phyloP scores from a whole-genome alignment of 2,329 filamentous ascomycete genomes.

The Stagonosporopsis chrysanthemi region DNA sequence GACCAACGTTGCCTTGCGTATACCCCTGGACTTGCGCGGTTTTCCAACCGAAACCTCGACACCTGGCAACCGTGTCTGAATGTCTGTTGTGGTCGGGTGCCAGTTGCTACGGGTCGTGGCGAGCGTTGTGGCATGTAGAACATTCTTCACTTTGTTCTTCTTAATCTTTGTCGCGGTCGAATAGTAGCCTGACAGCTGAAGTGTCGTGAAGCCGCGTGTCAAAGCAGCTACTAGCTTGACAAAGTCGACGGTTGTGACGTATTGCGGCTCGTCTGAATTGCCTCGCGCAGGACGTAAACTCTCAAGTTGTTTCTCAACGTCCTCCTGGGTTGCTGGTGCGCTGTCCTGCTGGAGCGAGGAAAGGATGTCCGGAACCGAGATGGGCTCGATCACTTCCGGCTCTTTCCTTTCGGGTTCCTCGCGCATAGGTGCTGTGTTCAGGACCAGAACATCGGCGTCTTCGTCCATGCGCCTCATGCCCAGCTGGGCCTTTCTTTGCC shows the following conservation, averaged over 20 bases:
- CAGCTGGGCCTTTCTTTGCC: constrained; percentile 40
- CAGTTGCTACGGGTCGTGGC: constrained; percentile 39
- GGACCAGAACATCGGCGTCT: constrained; percentile 47
- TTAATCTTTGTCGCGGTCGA: constrained; percentile 35
- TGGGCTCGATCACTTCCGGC: constrained; percentile 18
- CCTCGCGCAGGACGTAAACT: constrained; percentile 38
- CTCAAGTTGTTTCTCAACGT: constrained; percentile 42
- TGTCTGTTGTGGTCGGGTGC: constrained; percentile 36
- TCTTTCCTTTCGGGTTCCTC: constrained; percentile 3
- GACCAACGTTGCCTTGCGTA: constrained; percentile 41
- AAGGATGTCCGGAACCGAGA: constrained; percentile 33
- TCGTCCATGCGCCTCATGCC: constrained; percentile 44
- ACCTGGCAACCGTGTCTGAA: constrained; percentile 36
- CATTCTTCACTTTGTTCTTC: constrained; percentile 22
- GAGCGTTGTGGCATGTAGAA: constrained; percentile 27
- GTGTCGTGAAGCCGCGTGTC: constrained; percentile 36
- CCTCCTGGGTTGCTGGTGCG: constrained; percentile 32
- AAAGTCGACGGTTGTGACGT: constrained; percentile 39
- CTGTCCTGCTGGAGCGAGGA: constrained; percentile 38
- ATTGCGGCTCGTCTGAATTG: constrained; percentile 33
- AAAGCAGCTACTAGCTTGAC: constrained; percentile 35
- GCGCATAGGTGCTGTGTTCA: constrained; percentile 36
- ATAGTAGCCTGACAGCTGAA: constrained; percentile 44
- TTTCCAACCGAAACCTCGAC: constrained; percentile 21
- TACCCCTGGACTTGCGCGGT: constrained; percentile 12